Percentiles rank a stretch among this genome's conserved stretches.
Evolutionary conservation across 805 yeast species (phyloP).

Genomic region (Hanseniaspora hatyaiensis): DNA sequence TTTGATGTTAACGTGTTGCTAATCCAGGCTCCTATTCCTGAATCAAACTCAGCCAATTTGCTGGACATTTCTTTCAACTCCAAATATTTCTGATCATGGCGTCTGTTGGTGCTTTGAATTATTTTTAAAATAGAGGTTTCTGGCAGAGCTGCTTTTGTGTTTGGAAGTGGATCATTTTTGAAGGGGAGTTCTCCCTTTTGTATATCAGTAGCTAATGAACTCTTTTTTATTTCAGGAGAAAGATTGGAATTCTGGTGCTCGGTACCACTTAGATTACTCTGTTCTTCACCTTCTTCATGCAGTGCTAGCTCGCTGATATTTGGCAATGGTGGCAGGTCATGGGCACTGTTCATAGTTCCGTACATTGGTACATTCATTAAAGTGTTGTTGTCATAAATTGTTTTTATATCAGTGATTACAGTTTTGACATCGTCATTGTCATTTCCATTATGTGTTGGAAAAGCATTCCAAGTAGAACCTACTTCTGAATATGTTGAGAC

Average conservation of each 20-base stretch:
- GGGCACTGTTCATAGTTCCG: slow-evolving; percentile 24
- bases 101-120: slow-evolving; percentile 22
- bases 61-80: slow-evolving; percentile 26
- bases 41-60: slow-evolving; percentile 36
- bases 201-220: background rate
- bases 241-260: no score
- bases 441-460: slow-evolving; percentile 24
- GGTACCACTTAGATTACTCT: no score
- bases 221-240: no score
- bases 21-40: slow-evolving; percentile 52
- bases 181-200: slow-evolving; percentile 6
- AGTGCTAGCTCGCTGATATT: slow-evolving; percentile 6
- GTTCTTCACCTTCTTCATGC: no score
- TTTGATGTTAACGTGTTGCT: slow-evolving; percentile 28
- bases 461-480: slow-evolving; percentile 31
- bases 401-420: slow-evolving; percentile 26
- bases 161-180: background rate
- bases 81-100: slow-evolving; percentile 23
- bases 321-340: slow-evolving; percentile 29
- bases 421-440: slow-evolving; percentile 24
- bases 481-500: slow-evolving; percentile 28
- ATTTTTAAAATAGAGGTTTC: slow-evolving; percentile 34
- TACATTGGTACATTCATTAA: slow-evolving; percentile 28
- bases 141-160: slow-evolving; percentile 21
- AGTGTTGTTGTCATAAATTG: slow-evolving; percentile 30